A percentile compares a stretch with the other conserved stretches of the same genome.
phyloP scores from a whole-genome alignment of 768 basidiomycete genomes.

The Porpolomopsis calyptriformis region DNA sequence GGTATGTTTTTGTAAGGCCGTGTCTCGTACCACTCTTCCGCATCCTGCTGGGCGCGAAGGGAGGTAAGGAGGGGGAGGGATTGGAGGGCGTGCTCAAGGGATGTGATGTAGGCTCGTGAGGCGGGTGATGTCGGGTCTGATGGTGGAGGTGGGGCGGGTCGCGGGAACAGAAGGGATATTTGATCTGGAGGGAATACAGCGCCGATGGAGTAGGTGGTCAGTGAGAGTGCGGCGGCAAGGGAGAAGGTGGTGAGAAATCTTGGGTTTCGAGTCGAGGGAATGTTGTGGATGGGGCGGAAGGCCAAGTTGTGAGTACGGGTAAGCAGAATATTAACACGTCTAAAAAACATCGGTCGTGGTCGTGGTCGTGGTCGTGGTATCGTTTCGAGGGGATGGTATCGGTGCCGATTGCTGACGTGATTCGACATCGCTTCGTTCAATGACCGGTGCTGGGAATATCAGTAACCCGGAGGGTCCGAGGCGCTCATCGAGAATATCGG shows the following conservation, averaged over 20 bases:
- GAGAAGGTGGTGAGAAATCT: conserved; percentile 10
- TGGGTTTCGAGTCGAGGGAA: not conserved
- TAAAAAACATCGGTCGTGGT: too few relatives aligned
- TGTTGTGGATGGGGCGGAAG: too few relatives aligned
- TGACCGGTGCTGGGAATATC: too few relatives aligned
- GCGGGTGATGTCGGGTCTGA: conserved; percentile 42
- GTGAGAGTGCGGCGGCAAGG: conserved; percentile 20
- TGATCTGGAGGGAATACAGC: conserved; percentile 62
- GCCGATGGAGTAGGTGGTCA: conserved; percentile 42
- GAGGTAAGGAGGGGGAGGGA: conserved; percentile 46
- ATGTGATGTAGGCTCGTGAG: conserved; percentile 43
- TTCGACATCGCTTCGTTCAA: too few relatives aligned
- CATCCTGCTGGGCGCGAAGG: conserved; percentile 36
- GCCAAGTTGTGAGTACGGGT: too few relatives aligned
- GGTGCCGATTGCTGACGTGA: too few relatives aligned
- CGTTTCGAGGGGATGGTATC: too few relatives aligned
- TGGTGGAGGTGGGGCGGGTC: conserved; percentile 62
- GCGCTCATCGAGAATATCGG: too few relatives aligned
- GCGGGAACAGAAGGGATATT: conserved; percentile 62
- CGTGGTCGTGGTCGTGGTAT: too few relatives aligned
- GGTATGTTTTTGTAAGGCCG: conserved; percentile 66
- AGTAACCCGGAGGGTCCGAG: too few relatives aligned
- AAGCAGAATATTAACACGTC: too few relatives aligned
- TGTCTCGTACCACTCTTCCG: conserved; percentile 62
- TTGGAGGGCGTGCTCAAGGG: conserved; percentile 62